Conservation (phyloP, 306 rosid species). For the Quillaja saponaria region DNA sequence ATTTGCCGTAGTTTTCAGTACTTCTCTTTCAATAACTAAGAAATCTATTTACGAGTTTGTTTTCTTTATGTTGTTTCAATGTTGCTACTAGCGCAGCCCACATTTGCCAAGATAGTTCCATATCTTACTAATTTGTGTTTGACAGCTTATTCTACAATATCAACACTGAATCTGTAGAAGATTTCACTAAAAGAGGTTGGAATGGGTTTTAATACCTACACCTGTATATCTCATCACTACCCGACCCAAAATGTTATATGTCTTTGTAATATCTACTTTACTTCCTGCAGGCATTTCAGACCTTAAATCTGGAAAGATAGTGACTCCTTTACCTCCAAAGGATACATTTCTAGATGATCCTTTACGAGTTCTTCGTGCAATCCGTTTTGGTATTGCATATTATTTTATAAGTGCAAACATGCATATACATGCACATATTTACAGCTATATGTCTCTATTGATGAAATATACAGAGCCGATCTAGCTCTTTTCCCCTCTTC, state of each 20-base stretch:
- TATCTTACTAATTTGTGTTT: constrained; percentile 27
- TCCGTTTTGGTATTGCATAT: constrained; percentile 69
- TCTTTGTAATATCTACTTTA: constrained; percentile 23
- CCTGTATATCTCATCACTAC: constrained; percentile 23
- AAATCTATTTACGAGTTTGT: neutral
- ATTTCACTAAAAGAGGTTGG: constrained; percentile 80
- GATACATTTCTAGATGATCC: constrained; percentile 93
- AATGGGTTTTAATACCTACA: constrained; percentile 23
- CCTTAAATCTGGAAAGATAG: constrained; percentile 80
- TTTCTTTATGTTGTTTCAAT: constrained; percentile 9
- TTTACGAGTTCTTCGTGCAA: constrained; percentile 88
- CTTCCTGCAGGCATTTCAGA: constrained; percentile 63
- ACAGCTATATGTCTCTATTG: neutral
- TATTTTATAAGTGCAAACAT: constrained; percentile 3
- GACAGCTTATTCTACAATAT: constrained; percentile 88
- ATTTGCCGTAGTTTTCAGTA: neutral
- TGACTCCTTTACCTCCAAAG: constrained; percentile 85
- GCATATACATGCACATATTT: neutral
- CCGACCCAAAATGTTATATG: neutral
- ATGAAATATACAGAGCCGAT: neutral
- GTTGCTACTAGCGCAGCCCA: neutral
- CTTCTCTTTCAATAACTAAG: constrained; percentile 3
- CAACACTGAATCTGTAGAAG: constrained; percentile 77
- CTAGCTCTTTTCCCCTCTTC: neutral
- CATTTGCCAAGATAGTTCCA: constrained; percentile 22